Evolutionary conservation across 2,329 filamentous ascomycete genomes (phyloP), one percentile per base, ranked within the genome.

Genomic region (Colletotrichum nymphaeae): DNA sequence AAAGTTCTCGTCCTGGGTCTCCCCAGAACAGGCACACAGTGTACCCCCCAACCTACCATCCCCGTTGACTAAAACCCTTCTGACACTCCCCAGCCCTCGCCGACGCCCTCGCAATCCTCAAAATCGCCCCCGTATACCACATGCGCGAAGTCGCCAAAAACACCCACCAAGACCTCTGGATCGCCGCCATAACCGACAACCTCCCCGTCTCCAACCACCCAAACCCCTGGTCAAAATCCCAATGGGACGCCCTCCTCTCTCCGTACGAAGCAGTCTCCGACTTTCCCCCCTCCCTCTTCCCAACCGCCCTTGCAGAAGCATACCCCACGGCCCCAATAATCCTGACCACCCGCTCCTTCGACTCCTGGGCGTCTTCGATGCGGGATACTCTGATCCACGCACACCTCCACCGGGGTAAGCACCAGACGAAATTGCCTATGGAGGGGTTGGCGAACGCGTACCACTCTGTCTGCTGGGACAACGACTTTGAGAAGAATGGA

Each of bases 251-350:
- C 46, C 75, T 84, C 9, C 76, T 83, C n/a, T 80, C 79, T 4
- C 67, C 79, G 28, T 81, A 79, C 59, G 30, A 11, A 28, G 66
- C 65, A 3, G 59, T 69, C 11, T 76, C 80, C 55, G 80, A 82
- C 73, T 81, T 79, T 63, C 80, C 80, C 6, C 76, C 78, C 16
- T 75, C 79, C 65, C 78, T 82, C 55, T 81, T 92, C 78, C 86
- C 88, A 14, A 86, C 87, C 76, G 90, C 92, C 78, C 83, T 92
- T 57, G 88, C 91, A 57, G 85, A 88, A 74, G 89, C 89, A 14
- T 92, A 92, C 78, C 90, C 90, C 5, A 88, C 91, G 64, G 90
- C 90, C 19, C 90, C 90, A 80, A 85, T 92, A 73, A 88, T 93
- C 59, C 81, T 92, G 71, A 90, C 89, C 3, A 88, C 85, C 46